Evolutionary conservation across 1,284 basidiomycete genomes (phyloP), one percentile per base, ranked within the genome.

Genomic region (Ustilago loliicola): DNA sequence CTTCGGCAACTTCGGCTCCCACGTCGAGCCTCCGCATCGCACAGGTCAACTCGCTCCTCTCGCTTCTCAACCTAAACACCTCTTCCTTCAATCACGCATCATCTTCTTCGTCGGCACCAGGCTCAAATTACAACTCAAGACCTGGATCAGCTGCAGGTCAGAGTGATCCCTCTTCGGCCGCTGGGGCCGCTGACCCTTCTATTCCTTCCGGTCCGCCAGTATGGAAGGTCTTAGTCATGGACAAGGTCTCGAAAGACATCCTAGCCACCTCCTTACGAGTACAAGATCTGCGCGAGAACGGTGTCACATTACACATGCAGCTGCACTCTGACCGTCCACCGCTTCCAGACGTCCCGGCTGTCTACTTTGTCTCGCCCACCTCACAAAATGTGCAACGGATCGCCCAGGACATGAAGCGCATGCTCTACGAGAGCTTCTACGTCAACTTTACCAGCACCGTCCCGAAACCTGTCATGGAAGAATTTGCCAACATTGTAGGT

Each of bases 191-290:
- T 1, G 62, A 62, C 15, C 51, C 75, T 8, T 55, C 58, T 19
- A 63, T 80, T 5, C 77, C 83, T 1, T 61, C 61, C 3, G 91
- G 90, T 0, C 93, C 94, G 32, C 91, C 94, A 5, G 92, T 97
- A 5, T 99, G 97, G 96, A 99, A 99, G 87, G 92, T 99, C 9
- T 89, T 99, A 9, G 92, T 99, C 1, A 89, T 99, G 72, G 97
- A 99, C 87, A 94, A 96, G 85, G 91, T 93, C 77, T 96, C 95
- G 58, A 97, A 98, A 87, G 96, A 99, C 86, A 92, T 99, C 34
- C 90, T 99, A 34, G 96, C 96, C 11, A 98, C 97, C 0, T 93
- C 94, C 19, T 88, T 99, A 79, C 91, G 96, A 63, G 97, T 99
- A 1, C 96, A 98, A 87, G 97, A 99, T 87, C 89, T 99, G 70